Percentiles rank a stretch among this genome's conserved stretches.
phyloP scores from a whole-genome alignment of 73 alveolate genomes.

The Symbiodinium pilosum region DNA sequence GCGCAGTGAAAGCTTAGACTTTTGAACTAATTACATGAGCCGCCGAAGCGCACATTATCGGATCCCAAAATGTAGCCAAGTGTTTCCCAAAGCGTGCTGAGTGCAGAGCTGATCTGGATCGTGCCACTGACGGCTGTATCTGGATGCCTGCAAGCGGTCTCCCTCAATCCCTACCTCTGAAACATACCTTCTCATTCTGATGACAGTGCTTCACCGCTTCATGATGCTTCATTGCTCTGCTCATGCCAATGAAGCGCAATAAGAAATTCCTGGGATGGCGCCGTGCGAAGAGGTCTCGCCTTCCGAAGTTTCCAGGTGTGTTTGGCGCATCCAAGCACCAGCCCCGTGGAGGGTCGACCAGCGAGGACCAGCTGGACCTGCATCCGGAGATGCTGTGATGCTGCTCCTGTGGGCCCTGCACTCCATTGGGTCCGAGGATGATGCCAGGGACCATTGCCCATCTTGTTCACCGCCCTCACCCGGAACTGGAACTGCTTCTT shows the following conservation, averaged over 20 bases:
- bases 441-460: slow-evolving; percentile 84
- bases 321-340: slow-evolving; percentile 37
- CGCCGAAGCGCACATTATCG: no score
- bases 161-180: no score
- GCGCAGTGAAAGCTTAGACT: no score
- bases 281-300: neutral
- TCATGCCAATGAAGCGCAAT: no score
- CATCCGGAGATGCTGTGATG: neutral
- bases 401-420: neutral
- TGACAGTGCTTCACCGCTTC: no score
- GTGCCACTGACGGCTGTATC: neutral
- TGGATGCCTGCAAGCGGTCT: neutral
- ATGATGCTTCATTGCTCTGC: no score
- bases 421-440: neutral
- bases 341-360: slow-evolving; percentile 66
- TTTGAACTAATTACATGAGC: no score
- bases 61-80: no score
- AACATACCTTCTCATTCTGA: no score
- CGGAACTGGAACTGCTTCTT: slow-evolving; percentile 83
- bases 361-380: slow-evolving; percentile 77
- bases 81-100: no score
- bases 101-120: neutral
- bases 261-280: neutral
- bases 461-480: slow-evolving; percentile 75
- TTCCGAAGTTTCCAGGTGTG: slow-evolving; percentile 76